phyloP scores from a whole-genome alignment of 306 rosid species.

The Corylus heterophylla region DNA sequence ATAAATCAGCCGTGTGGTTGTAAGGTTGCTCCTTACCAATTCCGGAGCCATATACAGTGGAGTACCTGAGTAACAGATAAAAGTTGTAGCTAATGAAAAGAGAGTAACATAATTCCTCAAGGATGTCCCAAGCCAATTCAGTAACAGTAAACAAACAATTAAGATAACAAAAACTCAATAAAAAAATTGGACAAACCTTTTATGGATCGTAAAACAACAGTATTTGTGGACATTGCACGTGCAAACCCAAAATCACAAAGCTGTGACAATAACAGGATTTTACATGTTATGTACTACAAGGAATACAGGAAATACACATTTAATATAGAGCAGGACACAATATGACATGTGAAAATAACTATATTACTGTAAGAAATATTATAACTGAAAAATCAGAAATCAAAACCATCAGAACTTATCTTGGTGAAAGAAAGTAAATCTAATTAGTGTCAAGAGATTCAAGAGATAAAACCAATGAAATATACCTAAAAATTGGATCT shows the following conservation, averaged over 20 bases:
- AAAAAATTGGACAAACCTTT: slow-evolving; percentile 64
- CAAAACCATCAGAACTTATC: neutral
- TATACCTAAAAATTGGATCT: too few relatives aligned
- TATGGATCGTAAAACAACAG: slow-evolving; percentile 93
- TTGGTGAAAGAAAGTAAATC: neutral
- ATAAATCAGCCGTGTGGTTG: slow-evolving; percentile 92
- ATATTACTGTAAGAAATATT: neutral
- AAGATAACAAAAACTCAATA: slow-evolving; percentile 7
- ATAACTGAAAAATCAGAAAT: neutral
- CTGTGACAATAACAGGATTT: slow-evolving; percentile 40
- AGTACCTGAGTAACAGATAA: slow-evolving; percentile 61
- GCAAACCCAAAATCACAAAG: slow-evolving; percentile 99
- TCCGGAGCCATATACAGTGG: slow-evolving; percentile 99
- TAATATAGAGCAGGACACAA: neutral
- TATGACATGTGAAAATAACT: neutral
- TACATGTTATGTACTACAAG: neutral
- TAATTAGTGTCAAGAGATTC: neutral
- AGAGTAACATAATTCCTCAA: slow-evolving; percentile 10
- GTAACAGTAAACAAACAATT: slow-evolving; percentile 11
- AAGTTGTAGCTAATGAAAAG: neutral
- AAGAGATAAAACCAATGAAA: neutral
- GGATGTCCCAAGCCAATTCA: slow-evolving; percentile 9
- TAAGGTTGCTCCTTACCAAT: slow-evolving; percentile 97
- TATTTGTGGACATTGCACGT: slow-evolving; percentile 98
- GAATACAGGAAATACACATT: neutral